Base-by-base conservation (phyloP, 2,329 filamentous ascomycete species). In the Sporothrix inflata region DNA sequence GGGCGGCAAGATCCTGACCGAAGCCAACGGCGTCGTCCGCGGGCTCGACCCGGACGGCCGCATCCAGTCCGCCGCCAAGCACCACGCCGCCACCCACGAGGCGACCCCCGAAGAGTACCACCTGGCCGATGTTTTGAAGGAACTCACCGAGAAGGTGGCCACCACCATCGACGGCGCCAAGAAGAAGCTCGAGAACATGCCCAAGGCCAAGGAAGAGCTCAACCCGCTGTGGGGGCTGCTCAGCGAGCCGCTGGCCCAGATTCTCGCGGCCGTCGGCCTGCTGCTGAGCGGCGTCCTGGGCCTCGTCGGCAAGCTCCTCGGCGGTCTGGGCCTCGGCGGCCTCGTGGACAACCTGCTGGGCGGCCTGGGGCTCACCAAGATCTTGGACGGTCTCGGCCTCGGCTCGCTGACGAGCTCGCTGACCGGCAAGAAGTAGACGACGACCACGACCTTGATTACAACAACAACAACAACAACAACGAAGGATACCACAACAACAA, bases 191-290 rank as follows among this genome's bases (percentile, higher is more conserved):
- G 90, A 92, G 78, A 92, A 93, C 79, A 96, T 97, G 92, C 94
- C 94, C 6, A 92, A 97, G 76, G 94, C 94, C 57, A 97, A 97
- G 91, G 95, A 97, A 87, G 91, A 95, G 85, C 87, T 97, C 74
- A 97, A 95, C 84, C 94, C 94, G 12, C 89, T 98, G 40, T 97
- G 94, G 94, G 89, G 85, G 40, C 85, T 97, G 66, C 84, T 96
- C 16, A 89, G 89, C 47, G 93, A 97, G 85, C 94, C 94, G 12
- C 85, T 97, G 27, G 93, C 94, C 87, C 94, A 98, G 86, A 97
- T 97, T 79, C 87, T 97, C 66, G 93, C 94, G 9, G 94, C 93
- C 12, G 94, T 97, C 61, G 94, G 94, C 27, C 83, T 97, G 73
- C 82, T 97, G 75, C 85, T 98, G 74, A 90, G 86, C 69, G 94